Conservation (phyloP, 2,329 filamentous ascomycete genomes). For the Lachnellula cervina region DNA sequence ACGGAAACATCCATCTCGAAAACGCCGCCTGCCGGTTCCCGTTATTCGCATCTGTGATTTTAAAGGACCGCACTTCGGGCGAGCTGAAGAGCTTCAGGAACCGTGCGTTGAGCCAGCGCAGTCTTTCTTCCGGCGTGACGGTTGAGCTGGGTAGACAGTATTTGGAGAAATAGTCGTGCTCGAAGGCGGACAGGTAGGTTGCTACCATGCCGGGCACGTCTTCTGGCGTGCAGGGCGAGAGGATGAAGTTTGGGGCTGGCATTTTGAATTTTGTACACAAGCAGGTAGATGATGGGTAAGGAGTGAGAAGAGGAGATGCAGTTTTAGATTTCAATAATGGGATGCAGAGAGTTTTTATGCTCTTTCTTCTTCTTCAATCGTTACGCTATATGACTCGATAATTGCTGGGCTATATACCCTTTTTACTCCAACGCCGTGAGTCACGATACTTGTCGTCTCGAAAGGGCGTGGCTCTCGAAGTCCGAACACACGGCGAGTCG, state of each 20-base stretch:
- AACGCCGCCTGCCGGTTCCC: constrained; percentile 30
- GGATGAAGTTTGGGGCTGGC: constrained; percentile 8
- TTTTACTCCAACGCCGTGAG: not conserved
- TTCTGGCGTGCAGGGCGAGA: constrained; percentile 19
- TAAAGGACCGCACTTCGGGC: constrained; percentile 30
- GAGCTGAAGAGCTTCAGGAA: constrained; percentile 28
- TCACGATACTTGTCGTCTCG: not conserved
- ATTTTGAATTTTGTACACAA: not conserved
- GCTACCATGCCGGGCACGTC: constrained; percentile 30
- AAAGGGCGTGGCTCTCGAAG: too few species aligned
- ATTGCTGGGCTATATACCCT: not conserved
- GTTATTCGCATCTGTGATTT: constrained; percentile 27
- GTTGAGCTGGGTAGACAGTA: constrained; percentile 18
- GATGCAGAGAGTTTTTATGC: not conserved
- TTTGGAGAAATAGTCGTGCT: constrained; percentile 26
- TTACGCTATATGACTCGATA: not conserved
- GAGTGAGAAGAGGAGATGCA: not conserved
- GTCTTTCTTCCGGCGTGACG: constrained; percentile 9
- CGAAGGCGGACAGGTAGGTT: constrained; percentile 31
- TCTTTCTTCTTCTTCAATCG: not conserved
- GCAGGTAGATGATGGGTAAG: not conserved
- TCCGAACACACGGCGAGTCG: too few species aligned
- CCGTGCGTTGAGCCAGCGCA: constrained; percentile 30
- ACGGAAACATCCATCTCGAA: constrained; percentile 34
- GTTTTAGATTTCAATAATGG: not conserved